These are phyloP conservation scores for Mortierella hygrophila DNA, from an alignment of 192 early-diverging fungal genomes.

Conservation along the genomic window DNA sequence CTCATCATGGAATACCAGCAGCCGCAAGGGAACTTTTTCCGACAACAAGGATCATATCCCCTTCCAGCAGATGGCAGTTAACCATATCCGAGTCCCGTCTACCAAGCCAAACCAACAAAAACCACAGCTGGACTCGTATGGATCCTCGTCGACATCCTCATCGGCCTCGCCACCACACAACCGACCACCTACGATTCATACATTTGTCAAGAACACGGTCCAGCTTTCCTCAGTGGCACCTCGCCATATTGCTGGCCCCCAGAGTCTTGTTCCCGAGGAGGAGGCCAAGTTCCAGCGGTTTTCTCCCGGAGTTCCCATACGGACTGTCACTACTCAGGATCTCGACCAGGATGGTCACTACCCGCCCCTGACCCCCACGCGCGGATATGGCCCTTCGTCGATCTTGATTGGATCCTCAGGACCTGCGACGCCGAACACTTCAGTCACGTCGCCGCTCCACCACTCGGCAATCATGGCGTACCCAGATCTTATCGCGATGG, in stretches of 20 bases:
- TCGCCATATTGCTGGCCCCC: not conserved
- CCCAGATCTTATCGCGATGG: not conserved
- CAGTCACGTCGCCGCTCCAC: conserved; percentile 5
- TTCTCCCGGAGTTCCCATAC: conserved; percentile 32
- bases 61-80: not conserved
- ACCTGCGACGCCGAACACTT: not conserved
- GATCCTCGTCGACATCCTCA: not conserved
- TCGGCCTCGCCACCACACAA: not conserved
- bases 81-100: not conserved
- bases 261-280: conserved; percentile 40
- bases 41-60: not conserved
- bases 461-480: not conserved
- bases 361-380: conserved; percentile 28
- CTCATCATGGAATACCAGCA: not conserved
- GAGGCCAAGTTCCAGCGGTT: conserved; percentile 36
- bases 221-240: not conserved
- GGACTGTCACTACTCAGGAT: not conserved
- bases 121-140: not conserved
- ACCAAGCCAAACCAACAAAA: not conserved
- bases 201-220: not conserved
- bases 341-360: conserved; percentile 19
- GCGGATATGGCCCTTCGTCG: conserved; percentile 7
- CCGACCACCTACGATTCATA: conserved; percentile 9
- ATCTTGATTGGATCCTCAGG: conserved; percentile 32
- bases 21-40: not conserved